Percentiles rank a stretch among this genome's conserved stretches.
Conservation (phyloP, 495 filamentous ascomycete genomes). For the Aspergillus carlsbadensis region DNA sequence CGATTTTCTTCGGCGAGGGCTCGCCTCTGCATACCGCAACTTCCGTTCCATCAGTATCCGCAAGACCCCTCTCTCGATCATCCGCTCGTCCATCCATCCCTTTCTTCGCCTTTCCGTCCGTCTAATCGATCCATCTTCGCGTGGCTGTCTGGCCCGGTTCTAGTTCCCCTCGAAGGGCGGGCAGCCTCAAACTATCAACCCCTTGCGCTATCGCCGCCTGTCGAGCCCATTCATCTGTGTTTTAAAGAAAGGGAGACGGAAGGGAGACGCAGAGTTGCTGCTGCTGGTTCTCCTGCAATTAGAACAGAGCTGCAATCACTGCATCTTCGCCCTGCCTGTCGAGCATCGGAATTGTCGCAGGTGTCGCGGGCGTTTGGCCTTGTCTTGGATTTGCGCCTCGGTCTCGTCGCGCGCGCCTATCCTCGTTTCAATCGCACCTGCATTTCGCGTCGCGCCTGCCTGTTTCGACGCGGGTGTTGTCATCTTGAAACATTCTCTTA, state of each 20-base stretch:
- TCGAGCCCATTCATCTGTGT: conserved; percentile 9
- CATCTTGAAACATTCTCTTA: conserved; percentile 27
- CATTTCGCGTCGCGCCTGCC: conserved; percentile 29
- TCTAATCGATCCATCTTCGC: conserved; percentile 17
- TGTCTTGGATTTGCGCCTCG: conserved; percentile 24
- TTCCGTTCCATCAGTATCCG: conserved; percentile 21
- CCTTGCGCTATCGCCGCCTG: conserved; percentile 22
- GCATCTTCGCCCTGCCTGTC: conserved; percentile 10
- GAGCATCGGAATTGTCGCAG: conserved; percentile 17
- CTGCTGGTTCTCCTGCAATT: conserved; percentile 24
- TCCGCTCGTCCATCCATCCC: conserved; percentile 20
- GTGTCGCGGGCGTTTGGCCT: conserved; percentile 10
- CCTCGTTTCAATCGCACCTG: conserved; percentile 23
- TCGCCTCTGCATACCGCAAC: conserved; percentile 30
- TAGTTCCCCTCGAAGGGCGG: conserved; percentile 13
- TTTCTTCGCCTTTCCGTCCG: conserved; percentile 19
- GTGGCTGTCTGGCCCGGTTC: conserved; percentile 21
- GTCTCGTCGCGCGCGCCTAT: conserved; percentile 24
- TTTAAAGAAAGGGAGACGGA: conserved; percentile 30
- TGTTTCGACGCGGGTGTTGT: conserved; percentile 24
- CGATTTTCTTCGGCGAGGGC: conserved; percentile 20
- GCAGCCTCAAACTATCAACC: conserved; percentile 11
- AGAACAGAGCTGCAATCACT: conserved; percentile 13
- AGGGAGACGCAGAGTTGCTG: conserved; percentile 28
- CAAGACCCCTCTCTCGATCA: conserved; percentile 11